A percentile compares a stretch with the other conserved stretches of the same genome.
Conservation (phyloP, 371 early-diverging fungal species). For the Actinomortierella wolfii region DNA sequence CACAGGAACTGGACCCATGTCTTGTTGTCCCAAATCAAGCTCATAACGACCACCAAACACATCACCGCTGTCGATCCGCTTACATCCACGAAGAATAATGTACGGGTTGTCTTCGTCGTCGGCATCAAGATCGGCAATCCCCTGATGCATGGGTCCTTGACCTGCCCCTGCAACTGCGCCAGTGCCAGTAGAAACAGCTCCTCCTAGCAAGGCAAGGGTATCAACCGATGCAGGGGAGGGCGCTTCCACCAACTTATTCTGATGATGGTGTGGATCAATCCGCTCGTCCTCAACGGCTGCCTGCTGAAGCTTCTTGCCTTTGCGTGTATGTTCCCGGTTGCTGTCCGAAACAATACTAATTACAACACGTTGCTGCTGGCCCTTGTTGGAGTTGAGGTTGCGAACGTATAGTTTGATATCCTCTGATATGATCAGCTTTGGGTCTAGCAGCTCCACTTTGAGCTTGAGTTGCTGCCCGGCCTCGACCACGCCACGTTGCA, state of each 20-base stretch:
- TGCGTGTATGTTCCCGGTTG: slow-evolving; percentile 35
- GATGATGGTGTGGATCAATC: slow-evolving; percentile 41
- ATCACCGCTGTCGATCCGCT: slow-evolving; percentile 49
- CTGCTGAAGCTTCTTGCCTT: slow-evolving; percentile 37
- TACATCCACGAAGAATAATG: slow-evolving; percentile 62
- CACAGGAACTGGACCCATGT: slow-evolving; percentile 54
- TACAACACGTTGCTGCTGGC: slow-evolving; percentile 64
- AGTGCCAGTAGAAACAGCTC: no score
- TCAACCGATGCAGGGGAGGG: background rate
- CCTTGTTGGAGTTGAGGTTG: slow-evolving; percentile 71
- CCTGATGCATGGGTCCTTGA: slow-evolving; percentile 8
- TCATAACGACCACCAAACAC: slow-evolving; percentile 65
- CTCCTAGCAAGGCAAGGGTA: background rate
- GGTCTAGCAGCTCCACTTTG: slow-evolving; percentile 62
- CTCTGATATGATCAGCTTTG: slow-evolving; percentile 75
- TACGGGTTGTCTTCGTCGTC: slow-evolving; percentile 23
- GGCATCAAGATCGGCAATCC: slow-evolving; percentile 13
- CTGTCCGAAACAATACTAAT: slow-evolving; percentile 69
- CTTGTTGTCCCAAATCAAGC: slow-evolving; percentile 77
- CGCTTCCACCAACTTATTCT: slow-evolving; percentile 32
- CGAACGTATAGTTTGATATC: slow-evolving; percentile 77
- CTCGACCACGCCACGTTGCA: slow-evolving; percentile 60
- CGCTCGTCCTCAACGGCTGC: slow-evolving; percentile 33
- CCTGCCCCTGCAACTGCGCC: no score
- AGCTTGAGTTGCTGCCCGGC: slow-evolving; percentile 62